These are phyloP conservation scores for Globisporangium emineosum DNA, from an alignment of 352 stramenopile genomes.

Conservation along the genomic window DNA sequence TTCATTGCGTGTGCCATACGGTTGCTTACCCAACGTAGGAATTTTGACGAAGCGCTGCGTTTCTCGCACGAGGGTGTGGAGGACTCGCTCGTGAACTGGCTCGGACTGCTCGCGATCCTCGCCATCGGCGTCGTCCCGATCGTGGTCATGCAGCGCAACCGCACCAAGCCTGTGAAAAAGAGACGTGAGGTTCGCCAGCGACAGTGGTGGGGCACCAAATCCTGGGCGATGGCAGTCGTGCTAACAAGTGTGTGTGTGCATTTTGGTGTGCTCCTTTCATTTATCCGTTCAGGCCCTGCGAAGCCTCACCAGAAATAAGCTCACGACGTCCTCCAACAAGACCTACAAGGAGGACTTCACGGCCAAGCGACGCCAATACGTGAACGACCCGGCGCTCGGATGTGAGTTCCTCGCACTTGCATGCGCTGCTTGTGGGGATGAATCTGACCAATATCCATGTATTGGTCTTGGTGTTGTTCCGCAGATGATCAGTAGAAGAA, in stretches of 20 bases:
- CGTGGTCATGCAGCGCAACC: constrained; percentile 70
- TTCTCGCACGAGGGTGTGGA: constrained; percentile 66
- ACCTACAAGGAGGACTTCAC: constrained; percentile 44
- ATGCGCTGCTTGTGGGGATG: background rate
- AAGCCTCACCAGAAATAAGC: constrained; percentile 76
- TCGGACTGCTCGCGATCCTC: constrained; percentile 56
- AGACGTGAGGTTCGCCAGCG: constrained; percentile 48
- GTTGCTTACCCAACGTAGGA: constrained; percentile 43
- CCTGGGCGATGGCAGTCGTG: too few relatives aligned
- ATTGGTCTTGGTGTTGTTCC: background rate
- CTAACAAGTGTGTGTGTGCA: background rate
- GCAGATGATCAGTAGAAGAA: constrained; percentile 2
- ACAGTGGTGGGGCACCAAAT: background rate
- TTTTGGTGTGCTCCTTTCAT: background rate
- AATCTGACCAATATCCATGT: constrained; percentile 19
- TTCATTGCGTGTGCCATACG: background rate
- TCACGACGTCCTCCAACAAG: constrained; percentile 46
- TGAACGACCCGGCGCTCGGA: constrained; percentile 36
- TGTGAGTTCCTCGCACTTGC: constrained; percentile 10
- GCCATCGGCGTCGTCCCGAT: constrained; percentile 55
- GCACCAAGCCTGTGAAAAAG: constrained; percentile 67
- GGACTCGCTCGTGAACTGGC: constrained; percentile 70
- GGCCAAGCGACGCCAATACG: constrained; percentile 47
- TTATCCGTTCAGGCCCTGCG: constrained; percentile 36
- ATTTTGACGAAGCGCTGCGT: constrained; percentile 74